Base-by-base conservation (phyloP, 805 yeast genomes). In the Wickerhamomyces subpelliculosus region DNA sequence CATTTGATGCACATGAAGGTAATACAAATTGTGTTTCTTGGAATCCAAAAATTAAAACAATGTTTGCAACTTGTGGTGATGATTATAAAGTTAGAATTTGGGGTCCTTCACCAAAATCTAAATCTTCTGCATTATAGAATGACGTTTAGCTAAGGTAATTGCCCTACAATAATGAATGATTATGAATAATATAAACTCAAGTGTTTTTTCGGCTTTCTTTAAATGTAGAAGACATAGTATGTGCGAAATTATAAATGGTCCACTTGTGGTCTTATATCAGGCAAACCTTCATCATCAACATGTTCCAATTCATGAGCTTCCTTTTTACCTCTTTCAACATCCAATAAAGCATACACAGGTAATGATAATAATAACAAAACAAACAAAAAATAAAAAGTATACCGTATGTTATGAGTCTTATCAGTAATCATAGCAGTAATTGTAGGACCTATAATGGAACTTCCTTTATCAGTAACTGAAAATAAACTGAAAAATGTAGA, bases 11-110 rank as follows among this genome's bases (percentile, higher is more conserved):
- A 2, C 95, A 85, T 55, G 57, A 58, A 10, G 76, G 76, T 0
- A 63, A 77, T 42, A 84, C 90, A 46, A 88, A 85, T 54, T 76
- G 84, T 33, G 93, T 87, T 2, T 78, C 81, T 42, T 87, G 93
- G 89, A 79, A 76, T 47, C 72, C 76, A 1, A 49, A 44, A 1
- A 47, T 60, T 28, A 59, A 62, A 36, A 51, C 58, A 11, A 61
- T 80, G 59, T 80, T 89, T 75, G 93, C 87, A 7, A 79, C 90
- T 17, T 88, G 87, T 28, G 86, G 95, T 13, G 96, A 88, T 57
- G 96, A 89, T 56, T 70, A 73, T 16, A 59, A 69, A 8, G 80
- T 86, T 4, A 76, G 78, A 40, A 68, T 86, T 7, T 83, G 87
- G 88, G 79, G 75, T n/a, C 58, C 58, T 24, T 27, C 34, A 12